Evolutionary conservation across 768 basidiomycete species (phyloP).

Genomic region (Tulasnella sp.): DNA sequence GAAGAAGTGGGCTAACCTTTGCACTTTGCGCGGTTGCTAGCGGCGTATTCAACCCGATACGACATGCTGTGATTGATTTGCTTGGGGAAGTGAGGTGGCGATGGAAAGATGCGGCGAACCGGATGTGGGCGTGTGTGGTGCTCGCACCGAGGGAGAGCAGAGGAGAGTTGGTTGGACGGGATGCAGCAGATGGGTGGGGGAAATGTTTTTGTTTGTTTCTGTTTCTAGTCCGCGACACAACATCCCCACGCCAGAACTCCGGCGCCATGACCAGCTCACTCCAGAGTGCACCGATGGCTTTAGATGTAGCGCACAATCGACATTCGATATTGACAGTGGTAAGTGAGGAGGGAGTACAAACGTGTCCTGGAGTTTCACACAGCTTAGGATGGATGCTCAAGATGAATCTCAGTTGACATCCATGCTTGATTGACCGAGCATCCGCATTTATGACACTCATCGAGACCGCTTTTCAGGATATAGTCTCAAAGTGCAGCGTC

Average conservation of each 20-base stretch:
- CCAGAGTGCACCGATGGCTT: no score
- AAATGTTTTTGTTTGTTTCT: conserved; percentile 11
- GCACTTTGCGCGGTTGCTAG: conserved; percentile 28
- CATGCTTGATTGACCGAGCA: no score
- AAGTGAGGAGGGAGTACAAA: no score
- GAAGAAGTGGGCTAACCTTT: conserved; percentile 26
- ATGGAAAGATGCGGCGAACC: not conserved
- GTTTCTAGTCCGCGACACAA: not conserved
- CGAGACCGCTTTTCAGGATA: no score
- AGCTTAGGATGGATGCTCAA: no score
- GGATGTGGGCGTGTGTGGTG: not conserved
- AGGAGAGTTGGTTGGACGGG: not conserved
- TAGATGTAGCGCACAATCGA: no score
- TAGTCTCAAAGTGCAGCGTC: no score
- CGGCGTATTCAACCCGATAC: conserved; percentile 29
- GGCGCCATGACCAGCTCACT: no score
- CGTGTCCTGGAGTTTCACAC: no score
- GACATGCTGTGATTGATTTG: not conserved
- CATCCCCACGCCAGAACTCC: not conserved
- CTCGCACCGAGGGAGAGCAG: not conserved
- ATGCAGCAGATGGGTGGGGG: not conserved
- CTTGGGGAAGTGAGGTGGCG: not conserved
- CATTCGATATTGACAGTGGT: no score
- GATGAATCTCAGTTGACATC: no score
- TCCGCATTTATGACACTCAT: no score